phyloP scores from a whole-genome alignment of 345 rosid species.

The Punica granatum region DNA sequence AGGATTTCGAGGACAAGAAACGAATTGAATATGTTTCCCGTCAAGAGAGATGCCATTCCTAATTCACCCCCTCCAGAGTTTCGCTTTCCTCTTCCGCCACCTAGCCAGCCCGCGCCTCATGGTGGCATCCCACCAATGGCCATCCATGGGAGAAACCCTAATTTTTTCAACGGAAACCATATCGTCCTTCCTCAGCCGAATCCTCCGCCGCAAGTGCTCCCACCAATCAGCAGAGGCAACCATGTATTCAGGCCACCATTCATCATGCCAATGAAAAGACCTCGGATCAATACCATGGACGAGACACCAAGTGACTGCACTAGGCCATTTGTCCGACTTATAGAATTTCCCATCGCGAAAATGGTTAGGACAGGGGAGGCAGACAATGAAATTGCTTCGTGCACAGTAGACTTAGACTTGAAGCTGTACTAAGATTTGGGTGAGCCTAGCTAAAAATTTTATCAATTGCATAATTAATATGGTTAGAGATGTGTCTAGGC shows the following conservation, averaged over 20 bases:
- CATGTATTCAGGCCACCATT: not conserved
- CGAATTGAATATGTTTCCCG: not conserved
- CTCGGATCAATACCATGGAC: not conserved
- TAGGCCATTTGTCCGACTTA: no score
- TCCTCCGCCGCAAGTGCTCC: not conserved
- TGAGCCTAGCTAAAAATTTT: no score
- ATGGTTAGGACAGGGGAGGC: no score
- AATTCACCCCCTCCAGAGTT: not conserved
- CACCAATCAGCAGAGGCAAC: not conserved
- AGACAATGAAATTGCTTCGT: no score
- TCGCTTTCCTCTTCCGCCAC: no score
- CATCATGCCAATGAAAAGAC: not conserved
- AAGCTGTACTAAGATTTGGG: no score
- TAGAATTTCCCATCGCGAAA: no score
- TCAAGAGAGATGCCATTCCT: not conserved
- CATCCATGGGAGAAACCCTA: not conserved
- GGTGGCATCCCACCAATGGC: not conserved
- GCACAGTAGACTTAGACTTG: no score
- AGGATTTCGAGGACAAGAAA: not conserved
- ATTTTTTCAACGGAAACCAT: not conserved
- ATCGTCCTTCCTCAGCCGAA: not conserved
- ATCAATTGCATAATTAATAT: no score
- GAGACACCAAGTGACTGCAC: not conserved
- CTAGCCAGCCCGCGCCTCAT: not conserved
- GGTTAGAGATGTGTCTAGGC: no score